A percentile compares a stretch with the other conserved stretches of the same genome.
These are phyloP conservation scores for Lactifluus volemus DNA, from an alignment of 768 basidiomycete genomes.

Conservation along the genomic window DNA sequence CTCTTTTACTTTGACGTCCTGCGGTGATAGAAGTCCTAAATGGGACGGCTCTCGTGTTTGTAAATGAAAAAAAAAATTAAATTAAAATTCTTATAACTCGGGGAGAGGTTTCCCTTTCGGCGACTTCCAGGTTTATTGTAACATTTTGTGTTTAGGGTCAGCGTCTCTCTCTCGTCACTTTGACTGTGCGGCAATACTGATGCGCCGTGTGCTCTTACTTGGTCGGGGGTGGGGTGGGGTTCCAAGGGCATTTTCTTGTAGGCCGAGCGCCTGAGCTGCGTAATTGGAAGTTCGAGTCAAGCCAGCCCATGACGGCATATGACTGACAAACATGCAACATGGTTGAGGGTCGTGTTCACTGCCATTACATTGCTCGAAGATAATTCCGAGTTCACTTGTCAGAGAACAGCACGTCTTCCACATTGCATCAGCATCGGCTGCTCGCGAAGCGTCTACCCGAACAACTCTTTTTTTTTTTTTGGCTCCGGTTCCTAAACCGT, in stretches of 20 bases:
- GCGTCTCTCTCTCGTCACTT: not conserved
- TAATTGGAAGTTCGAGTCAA: conserved; percentile 2
- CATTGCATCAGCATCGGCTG: not conserved
- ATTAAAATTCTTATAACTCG: not conserved
- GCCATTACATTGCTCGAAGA: not conserved
- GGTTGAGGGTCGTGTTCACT: not conserved
- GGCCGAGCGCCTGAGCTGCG: not conserved
- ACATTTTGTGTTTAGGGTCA: not conserved
- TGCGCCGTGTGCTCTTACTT: not conserved
- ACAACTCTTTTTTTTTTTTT: not conserved
- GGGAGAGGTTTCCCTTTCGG: conserved; percentile 1
- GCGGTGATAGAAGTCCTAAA: conserved; percentile 14
- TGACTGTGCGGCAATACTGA: not conserved
- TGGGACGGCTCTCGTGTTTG: not conserved
- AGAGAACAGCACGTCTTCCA: not conserved
- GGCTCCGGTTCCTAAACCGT: not conserved
- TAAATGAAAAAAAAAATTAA: conserved; percentile 3
- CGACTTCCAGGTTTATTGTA: conserved; percentile 2
- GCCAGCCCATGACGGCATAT: conserved; percentile 2
- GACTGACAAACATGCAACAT: not conserved
- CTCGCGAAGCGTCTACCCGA: not conserved
- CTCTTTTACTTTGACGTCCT: not conserved
- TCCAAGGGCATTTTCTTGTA: not conserved
- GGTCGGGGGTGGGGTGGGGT: not conserved
- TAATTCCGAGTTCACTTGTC: not conserved